phyloP scores from a whole-genome alignment of 495 filamentous ascomycete genomes.

The Penicillium ucsense region DNA sequence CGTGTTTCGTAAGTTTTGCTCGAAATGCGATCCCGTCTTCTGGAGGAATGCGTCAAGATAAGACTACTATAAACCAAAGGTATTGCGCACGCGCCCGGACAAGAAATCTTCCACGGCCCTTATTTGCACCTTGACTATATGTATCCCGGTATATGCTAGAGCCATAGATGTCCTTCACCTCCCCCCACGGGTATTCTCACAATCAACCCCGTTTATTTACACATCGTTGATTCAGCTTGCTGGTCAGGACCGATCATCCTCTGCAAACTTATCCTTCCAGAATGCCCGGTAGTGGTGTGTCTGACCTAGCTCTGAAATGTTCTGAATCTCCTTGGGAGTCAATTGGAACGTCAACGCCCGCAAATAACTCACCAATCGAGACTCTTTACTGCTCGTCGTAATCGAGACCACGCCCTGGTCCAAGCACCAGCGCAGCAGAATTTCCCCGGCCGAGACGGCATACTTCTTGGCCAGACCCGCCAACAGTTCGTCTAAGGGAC shows the following conservation, averaged over 20 bases:
- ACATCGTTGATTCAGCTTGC: too few species aligned
- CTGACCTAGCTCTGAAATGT: slow-evolving; percentile 51
- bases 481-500: slow-evolving; percentile 58
- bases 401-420: slow-evolving; percentile 70
- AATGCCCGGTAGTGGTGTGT: slow-evolving; percentile 62
- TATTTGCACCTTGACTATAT: too few species aligned
- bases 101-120: too few species aligned
- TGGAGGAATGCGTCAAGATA: too few species aligned
- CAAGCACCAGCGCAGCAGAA: slow-evolving; percentile 67
- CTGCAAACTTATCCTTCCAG: slow-evolving; percentile 51
- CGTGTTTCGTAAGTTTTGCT: too few species aligned
- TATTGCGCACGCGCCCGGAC: too few species aligned
- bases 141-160: too few species aligned
- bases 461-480: slow-evolving; percentile 63
- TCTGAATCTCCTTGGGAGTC: slow-evolving; percentile 58
- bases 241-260: slow-evolving; percentile 47
- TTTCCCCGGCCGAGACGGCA: slow-evolving; percentile 57
- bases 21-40: too few species aligned
- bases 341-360: slow-evolving; percentile 56
- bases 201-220: too few species aligned
- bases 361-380: slow-evolving; percentile 58
- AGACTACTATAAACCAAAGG: too few species aligned
- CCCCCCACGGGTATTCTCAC: too few species aligned
- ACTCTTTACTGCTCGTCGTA: slow-evolving; percentile 68
- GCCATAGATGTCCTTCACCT: too few species aligned